phyloP scores from a whole-genome alignment of 768 basidiomycete genomes.

The Daedaleopsis sinensis region DNA sequence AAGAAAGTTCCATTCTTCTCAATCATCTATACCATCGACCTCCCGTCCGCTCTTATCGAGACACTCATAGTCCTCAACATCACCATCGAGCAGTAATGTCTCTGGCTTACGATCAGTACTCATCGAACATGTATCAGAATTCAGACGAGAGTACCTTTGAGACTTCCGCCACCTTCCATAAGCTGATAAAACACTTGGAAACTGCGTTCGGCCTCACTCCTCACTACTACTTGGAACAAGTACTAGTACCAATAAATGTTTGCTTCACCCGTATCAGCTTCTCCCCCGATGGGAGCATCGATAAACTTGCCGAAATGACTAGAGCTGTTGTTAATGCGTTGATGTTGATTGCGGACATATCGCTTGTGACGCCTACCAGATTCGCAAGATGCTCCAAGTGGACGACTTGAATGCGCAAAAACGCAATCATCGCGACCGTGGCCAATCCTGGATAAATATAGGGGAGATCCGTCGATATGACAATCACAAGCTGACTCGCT shows the following conservation, averaged over 20 bases:
- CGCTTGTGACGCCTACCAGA: no score
- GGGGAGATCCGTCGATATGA: neutral
- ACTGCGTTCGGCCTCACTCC: slow-evolving; percentile 86
- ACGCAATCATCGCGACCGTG: slow-evolving; percentile 78
- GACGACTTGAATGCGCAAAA: slow-evolving; percentile 77
- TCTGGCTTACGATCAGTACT: slow-evolving; percentile 44
- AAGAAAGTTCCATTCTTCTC: slow-evolving; percentile 82
- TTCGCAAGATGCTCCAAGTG: no score
- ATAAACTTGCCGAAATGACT: slow-evolving; percentile 99
- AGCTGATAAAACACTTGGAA: slow-evolving; percentile 99
- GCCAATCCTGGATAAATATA: slow-evolving; percentile 96
- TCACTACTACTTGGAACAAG: slow-evolving; percentile 87
- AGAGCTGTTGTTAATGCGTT: slow-evolving; percentile 99
- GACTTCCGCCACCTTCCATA: slow-evolving; percentile 68
- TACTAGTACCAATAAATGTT: slow-evolving; percentile 99
- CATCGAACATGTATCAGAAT: neutral
- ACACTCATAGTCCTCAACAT: slow-evolving; percentile 84
- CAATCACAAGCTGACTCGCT: neutral
- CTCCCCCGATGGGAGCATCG: slow-evolving; percentile 89
- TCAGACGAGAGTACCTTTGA: slow-evolving; percentile 58
- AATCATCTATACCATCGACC: slow-evolving; percentile 95
- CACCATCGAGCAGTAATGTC: slow-evolving; percentile 71
- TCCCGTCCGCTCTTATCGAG: slow-evolving; percentile 87
- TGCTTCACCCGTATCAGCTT: slow-evolving; percentile 95
- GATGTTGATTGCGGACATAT: no score